These are phyloP conservation scores for Cucurbita maxima DNA, from an alignment of 306 rosid genomes.

Conservation along the genomic window DNA sequence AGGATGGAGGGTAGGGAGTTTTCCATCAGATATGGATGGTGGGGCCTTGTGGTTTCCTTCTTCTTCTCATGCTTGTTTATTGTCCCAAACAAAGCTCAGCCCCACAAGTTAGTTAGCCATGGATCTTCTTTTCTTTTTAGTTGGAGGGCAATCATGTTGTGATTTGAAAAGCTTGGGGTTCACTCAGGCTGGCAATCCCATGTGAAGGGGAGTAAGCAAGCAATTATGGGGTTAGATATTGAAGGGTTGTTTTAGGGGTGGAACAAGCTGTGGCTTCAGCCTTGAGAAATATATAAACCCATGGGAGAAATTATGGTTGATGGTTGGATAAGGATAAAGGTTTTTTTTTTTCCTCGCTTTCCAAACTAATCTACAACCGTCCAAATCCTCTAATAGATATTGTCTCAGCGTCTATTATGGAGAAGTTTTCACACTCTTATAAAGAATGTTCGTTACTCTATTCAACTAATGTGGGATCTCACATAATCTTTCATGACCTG, in stretches of 20 bases:
- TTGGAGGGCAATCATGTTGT: not conserved
- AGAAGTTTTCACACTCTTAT: no score
- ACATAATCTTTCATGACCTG: no score
- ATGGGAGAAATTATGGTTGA: not conserved
- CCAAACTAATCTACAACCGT: no score
- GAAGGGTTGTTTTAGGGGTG: not conserved
- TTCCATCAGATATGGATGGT: not conserved
- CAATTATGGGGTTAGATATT: not conserved
- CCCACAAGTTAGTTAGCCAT: not conserved
- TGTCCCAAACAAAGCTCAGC: not conserved
- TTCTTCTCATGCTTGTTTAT: not conserved
- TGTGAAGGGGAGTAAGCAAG: not conserved
- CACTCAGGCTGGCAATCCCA: not conserved
- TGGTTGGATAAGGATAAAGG: not conserved
- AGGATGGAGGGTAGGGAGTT: not conserved
- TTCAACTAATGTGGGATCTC: no score
- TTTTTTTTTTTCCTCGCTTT: no score
- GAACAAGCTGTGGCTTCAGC: not conserved
- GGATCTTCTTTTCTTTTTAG: not conserved
- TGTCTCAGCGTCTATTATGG: fast-evolving
- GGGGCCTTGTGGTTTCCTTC: conserved; percentile 3
- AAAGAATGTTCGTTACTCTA: no score
- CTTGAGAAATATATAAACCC: not conserved
- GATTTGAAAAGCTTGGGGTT: not conserved
- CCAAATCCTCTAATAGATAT: no score